A percentile compares a stretch with the other conserved stretches of the same genome.
phyloP scores from a whole-genome alignment of 345 rosid species.

The Arabis alpina region DNA sequence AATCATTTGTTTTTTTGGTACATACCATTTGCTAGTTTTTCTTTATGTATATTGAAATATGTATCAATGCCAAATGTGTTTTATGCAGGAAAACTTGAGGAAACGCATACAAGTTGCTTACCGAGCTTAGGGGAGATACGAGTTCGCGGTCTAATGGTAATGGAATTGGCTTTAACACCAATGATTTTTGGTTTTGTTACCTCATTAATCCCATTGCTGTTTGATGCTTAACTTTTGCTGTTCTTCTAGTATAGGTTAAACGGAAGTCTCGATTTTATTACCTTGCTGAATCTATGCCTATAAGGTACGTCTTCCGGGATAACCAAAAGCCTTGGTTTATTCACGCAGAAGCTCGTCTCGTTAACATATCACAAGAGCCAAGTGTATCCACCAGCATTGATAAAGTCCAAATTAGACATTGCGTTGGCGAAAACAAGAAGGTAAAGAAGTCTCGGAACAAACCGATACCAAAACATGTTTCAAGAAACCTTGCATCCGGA shows the following conservation, averaged over 20 bases:
- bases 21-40: background rate
- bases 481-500: background rate
- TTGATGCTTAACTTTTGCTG: slow-evolving; percentile 7
- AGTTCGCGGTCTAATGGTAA: slow-evolving; percentile 60
- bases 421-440: slow-evolving; percentile 11
- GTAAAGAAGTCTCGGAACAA: slow-evolving; percentile 16
- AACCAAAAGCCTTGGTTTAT: slow-evolving; percentile 40
- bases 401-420: background rate
- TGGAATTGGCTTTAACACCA: background rate
- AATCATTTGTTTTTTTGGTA: background rate
- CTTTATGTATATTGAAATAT: background rate
- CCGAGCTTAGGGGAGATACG: slow-evolving; percentile 46
- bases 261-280: slow-evolving; percentile 32
- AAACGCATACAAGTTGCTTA: slow-evolving; percentile 49
- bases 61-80: background rate
- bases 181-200: background rate
- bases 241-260: slow-evolving; percentile 30
- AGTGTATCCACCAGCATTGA: slow-evolving; percentile 19
- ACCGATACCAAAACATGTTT: background rate
- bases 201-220: background rate
- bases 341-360: slow-evolving; percentile 34
- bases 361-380: slow-evolving; percentile 23
- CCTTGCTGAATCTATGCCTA: slow-evolving; percentile 30
- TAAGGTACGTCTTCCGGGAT: slow-evolving; percentile 31
- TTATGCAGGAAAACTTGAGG: slow-evolving; percentile 61